Evolutionary conservation across 208 protist genomes (phyloP), one percentile per base, ranked within the genome.

Genomic region (Trypanosoma grayi): DNA sequence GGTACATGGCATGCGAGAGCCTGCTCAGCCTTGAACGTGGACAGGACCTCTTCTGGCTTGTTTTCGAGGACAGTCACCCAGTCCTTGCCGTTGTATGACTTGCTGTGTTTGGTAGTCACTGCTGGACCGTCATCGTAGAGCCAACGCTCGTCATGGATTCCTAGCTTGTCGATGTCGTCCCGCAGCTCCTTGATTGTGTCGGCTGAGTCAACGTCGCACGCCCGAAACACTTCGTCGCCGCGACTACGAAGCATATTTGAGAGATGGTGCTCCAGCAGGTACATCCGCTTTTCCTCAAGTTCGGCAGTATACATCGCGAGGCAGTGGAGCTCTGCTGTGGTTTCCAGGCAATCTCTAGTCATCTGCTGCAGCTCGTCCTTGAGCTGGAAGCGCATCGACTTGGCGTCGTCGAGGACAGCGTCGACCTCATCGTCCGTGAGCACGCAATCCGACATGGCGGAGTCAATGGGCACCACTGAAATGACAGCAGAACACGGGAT

Each of bases 351-450:
- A 10, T 46, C 34, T 30, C 46, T 50, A 2, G 48, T 66, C 27
- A 80, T 50, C 5, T 40, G 55, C 9, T 57, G 54, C 47, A 78
- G 25, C 18, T 70, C 46, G n/a, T 47, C 53, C n/a, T 66, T 83
- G 24, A 83, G 56, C 33, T 78, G 63, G 50, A 74, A 79, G 0
- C 79, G 69, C 55, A 67, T 64, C 25, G 51, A 52, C 24, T 60
- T 52, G 8, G 64, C 70, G 22, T 78, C 75, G 11, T 41, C 9
- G 28, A 82, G 57, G 62, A 62, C 14, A 16, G 39, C 16, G 39
- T 48, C 39, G 3, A 90, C 70, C 37, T 90, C 79, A 25, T 85
- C 76, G 46, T 84, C 75, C 13, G 78, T 85, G 5, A 90, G 64
- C n/a, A 70, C 83, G 43, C 83, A 85, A 37, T 44, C 70, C 27